Evolutionary conservation across 192 early-diverging fungal genomes (phyloP), one percentile per base, ranked within the genome.

Genomic region (Phlyctochytrium planicorne): DNA sequence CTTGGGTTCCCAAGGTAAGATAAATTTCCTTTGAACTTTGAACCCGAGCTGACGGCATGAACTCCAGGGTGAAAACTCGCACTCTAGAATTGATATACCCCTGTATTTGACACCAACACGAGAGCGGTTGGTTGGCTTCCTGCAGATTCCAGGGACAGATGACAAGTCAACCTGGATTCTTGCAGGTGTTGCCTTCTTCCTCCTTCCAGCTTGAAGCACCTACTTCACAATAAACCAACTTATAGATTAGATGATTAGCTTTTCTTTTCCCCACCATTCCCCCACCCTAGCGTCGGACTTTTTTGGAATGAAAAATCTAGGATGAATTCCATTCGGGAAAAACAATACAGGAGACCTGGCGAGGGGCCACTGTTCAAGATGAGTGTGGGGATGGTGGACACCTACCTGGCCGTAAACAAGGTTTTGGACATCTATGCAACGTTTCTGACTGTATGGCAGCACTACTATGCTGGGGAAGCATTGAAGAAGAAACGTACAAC

Each of bases 171-270:
- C 29, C 2, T 85, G 83, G 83, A 73, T 81, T 32, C 65, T 83
- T 30, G 73, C 78, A 40, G 80, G 83, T 25, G 75, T 72, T 4
- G 78, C 79, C 12, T 77, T 85, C 59, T 82, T 85, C 62, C 29
- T 82, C n/a, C n/a, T n/a, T n/a, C n/a, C n/a, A n/a, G n/a, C n/a
- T n/a, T n/a, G n/a, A n/a, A n/a, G n/a, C n/a, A n/a, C n/a, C n/a
- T n/a, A n/a, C n/a, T n/a, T n/a, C n/a, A n/a, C n/a, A n/a, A n/a
- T n/a, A n/a, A n/a, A n/a, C n/a, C n/a, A n/a, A n/a, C n/a, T n/a
- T n/a, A n/a, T n/a, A n/a, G n/a, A n/a, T n/a, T n/a, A n/a, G n/a
- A n/a, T n/a, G n/a, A n/a, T n/a, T n/a, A n/a, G n/a, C n/a, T n/a
- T n/a, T n/a, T n/a, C n/a, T n/a, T n/a, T n/a, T n/a, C n/a, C n/a